phyloP scores from a whole-genome alignment of 805 yeast genomes.

The Ogataea populi-albae region DNA sequence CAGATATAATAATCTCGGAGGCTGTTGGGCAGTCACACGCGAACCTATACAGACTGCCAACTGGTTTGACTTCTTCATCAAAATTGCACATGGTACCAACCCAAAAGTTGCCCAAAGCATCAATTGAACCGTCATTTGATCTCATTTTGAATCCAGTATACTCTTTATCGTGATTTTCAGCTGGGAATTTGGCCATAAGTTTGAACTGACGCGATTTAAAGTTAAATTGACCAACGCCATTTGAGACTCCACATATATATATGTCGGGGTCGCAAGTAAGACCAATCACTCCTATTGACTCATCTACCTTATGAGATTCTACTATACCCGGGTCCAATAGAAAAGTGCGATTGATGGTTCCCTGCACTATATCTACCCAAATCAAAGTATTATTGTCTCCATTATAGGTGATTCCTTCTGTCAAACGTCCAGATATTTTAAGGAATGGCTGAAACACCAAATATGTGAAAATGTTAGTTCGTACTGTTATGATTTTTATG shows the following conservation, averaged over 20 bases:
- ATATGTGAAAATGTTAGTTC: background rate
- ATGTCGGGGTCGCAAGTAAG: constrained; percentile 55
- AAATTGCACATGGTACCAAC: constrained; percentile 70
- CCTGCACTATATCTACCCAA: constrained; percentile 47
- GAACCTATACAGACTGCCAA: constrained; percentile 55
- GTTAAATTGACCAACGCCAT: constrained; percentile 59
- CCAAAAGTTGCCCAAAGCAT: constrained; percentile 73
- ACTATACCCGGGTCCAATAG: constrained; percentile 29
- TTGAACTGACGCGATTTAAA: constrained; percentile 39
- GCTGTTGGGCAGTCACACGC: constrained; percentile 30
- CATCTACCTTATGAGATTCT: constrained; percentile 34
- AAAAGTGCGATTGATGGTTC: constrained; percentile 37
- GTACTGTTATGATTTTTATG: background rate
- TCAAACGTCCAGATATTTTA: constrained; percentile 41
- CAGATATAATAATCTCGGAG: constrained; percentile 34
- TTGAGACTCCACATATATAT: constrained; percentile 58
- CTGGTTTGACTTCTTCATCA: constrained; percentile 31
- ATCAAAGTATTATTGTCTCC: constrained; percentile 49
- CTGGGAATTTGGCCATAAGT: constrained; percentile 38
- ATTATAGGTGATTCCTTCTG: constrained; percentile 69
- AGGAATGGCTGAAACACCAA: constrained; percentile 24
- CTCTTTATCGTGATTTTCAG: constrained; percentile 31
- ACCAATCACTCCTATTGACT: constrained; percentile 69
- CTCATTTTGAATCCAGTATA: constrained; percentile 37
- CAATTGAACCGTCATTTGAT: constrained; percentile 83